Percentiles rank a stretch among this genome's conserved stretches.
phyloP scores from a whole-genome alignment of 148 eudicot species.

The Rhododendron henanense region DNA sequence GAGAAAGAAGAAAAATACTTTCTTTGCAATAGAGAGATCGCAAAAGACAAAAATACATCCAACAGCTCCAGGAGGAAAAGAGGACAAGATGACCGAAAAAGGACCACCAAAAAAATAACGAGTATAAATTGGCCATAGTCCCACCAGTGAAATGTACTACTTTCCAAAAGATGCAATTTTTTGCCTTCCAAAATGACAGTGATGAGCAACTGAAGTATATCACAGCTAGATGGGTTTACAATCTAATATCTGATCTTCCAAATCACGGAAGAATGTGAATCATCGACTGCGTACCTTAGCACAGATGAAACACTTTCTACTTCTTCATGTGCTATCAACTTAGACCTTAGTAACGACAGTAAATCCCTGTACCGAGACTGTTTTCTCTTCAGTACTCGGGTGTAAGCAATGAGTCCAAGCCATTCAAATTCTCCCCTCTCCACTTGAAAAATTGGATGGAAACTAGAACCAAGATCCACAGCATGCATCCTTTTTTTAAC shows the following conservation, averaged over 20 bases:
- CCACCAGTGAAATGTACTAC: not conserved
- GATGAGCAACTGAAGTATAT: not conserved
- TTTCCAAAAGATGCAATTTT: not conserved
- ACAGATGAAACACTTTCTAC: slow-evolving; percentile 23
- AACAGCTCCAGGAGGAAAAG: not conserved
- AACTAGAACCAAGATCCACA: slow-evolving; percentile 6
- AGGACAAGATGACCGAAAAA: not conserved
- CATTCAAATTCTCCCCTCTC: slow-evolving; percentile 49
- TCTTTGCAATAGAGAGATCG: not conserved
- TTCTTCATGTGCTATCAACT: slow-evolving; percentile 28
- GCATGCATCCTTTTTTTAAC: slow-evolving; percentile 56
- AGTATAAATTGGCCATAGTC: not conserved
- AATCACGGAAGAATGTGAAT: slow-evolving; percentile 53
- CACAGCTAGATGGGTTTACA: not conserved
- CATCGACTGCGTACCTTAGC: slow-evolving; percentile 62
- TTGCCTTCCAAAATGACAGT: not conserved
- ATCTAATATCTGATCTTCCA: slow-evolving; percentile 76
- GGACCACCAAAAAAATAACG: not conserved
- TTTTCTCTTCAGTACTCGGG: slow-evolving; percentile 51
- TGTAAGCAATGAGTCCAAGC: slow-evolving; percentile 80
- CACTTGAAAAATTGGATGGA: slow-evolving; percentile 39
- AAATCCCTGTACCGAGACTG: slow-evolving; percentile 50
- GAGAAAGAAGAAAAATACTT: not conserved
- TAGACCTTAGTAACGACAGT: slow-evolving; percentile 37
- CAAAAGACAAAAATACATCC: not conserved